A percentile compares a stretch with the other conserved stretches of the same genome.
phyloP scores from a whole-genome alignment of 176 grass and related monocot species.

The Pharus latifolius region DNA sequence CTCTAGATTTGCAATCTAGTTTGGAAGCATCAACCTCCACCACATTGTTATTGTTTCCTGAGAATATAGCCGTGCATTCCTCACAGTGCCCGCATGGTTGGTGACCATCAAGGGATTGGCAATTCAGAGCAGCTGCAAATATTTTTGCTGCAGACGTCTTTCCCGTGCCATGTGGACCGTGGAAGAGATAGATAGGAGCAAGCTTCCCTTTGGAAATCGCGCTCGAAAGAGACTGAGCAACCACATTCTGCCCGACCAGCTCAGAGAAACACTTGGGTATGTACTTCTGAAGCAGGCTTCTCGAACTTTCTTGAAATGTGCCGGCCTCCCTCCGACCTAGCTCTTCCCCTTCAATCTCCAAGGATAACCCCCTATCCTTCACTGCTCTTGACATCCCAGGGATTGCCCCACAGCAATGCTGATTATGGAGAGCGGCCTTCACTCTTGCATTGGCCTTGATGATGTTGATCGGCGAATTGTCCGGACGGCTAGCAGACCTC shows the following conservation, averaged over 20 bases:
- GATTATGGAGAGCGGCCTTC: constrained; percentile 29
- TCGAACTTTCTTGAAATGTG: constrained; percentile 27
- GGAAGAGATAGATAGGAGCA: constrained; percentile 75
- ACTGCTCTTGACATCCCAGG: constrained; percentile 25
- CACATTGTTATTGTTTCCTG: constrained; percentile 41
- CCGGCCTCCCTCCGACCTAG: constrained; percentile 19
- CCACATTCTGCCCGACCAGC: constrained; percentile 55
- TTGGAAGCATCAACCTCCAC: constrained; percentile 77
- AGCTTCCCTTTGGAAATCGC: constrained; percentile 41
- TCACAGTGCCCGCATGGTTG: constrained; percentile 64
- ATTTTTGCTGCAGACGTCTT: constrained; percentile 68
- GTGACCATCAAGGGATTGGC: constrained; percentile 33
- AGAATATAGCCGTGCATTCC: constrained; percentile 55
- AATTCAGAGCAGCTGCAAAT: constrained; percentile 69
- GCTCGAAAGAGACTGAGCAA: constrained; percentile 51
- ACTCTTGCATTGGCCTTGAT: constrained; percentile 38
- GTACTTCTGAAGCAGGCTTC: constrained; percentile 70
- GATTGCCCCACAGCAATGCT: constrained; percentile 17
- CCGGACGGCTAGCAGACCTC: neutral
- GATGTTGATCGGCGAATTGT: constrained; percentile 22
- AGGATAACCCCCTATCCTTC: constrained; percentile 23
- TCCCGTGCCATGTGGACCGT: constrained; percentile 63
- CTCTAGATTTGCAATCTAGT: constrained; percentile 51
- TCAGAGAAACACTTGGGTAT: constrained; percentile 55
- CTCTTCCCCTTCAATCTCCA: constrained; percentile 17